Conservation (phyloP, 2,329 filamentous ascomycete genomes). For the Epichloe bromicola region DNA sequence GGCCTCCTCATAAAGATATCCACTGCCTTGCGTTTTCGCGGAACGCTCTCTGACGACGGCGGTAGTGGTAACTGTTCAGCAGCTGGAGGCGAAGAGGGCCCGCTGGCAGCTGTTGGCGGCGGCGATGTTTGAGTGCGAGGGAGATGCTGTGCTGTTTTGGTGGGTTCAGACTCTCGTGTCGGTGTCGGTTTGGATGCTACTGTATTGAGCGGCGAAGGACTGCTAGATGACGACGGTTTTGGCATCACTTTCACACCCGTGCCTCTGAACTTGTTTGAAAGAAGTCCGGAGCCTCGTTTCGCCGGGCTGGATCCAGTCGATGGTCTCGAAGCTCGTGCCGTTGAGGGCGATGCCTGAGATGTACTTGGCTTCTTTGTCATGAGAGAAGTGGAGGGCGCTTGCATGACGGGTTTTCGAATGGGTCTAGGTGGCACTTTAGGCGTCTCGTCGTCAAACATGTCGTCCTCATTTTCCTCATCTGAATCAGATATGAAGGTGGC, state of each 20-base stretch:
- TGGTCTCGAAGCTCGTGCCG: neutral
- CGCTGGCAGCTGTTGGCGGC: neutral
- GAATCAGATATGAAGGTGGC: conserved; percentile 30
- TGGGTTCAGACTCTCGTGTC: neutral
- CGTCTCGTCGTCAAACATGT: conserved; percentile 1
- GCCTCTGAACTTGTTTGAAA: conserved; percentile 7
- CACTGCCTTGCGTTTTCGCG: conserved; percentile 31
- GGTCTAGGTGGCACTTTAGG: neutral
- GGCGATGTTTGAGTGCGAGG: neutral
- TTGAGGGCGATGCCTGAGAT: neutral
- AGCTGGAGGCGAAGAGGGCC: neutral
- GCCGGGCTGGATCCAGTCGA: neutral
- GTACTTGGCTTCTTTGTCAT: neutral
- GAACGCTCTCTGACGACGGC: neutral
- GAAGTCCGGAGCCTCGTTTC: conserved; percentile 1
- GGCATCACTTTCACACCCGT: neutral
- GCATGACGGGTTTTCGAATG: conserved; percentile 4
- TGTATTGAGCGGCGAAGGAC: neutral
- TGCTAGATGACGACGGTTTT: neutral
- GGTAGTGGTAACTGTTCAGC: neutral
- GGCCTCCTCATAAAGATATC: conserved; percentile 38
- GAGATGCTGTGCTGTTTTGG: neutral
- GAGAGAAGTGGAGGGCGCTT: neutral
- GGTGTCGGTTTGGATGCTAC: neutral
- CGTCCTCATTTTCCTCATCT: conserved; percentile 16